Conservation (phyloP, 768 basidiomycete genomes). For the Dentipellis sp. region DNA sequence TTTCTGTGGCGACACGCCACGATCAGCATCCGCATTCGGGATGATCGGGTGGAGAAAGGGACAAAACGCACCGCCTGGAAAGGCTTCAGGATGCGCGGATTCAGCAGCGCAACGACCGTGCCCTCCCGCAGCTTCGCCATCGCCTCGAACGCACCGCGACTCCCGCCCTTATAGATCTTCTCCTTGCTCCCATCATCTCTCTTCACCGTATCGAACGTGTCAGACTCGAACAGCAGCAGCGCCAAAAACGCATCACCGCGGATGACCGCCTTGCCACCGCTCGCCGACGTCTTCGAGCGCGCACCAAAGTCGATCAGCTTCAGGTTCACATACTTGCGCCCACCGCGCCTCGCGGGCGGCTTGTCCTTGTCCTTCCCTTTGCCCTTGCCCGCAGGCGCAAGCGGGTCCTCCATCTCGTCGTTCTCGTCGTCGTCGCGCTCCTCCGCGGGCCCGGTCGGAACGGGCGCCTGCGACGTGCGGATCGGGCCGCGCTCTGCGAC, state of each 20-base stretch:
- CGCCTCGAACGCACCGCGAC: constrained; percentile 85
- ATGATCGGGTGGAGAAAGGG: background rate
- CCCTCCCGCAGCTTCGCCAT: constrained; percentile 83
- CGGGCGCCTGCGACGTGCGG: constrained; percentile 61
- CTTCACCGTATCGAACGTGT: constrained; percentile 50
- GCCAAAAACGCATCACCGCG: constrained; percentile 80
- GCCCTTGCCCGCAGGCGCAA: background rate
- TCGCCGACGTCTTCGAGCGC: constrained; percentile 40
- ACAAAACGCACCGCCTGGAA: constrained; percentile 47
- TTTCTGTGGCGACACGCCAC: constrained; percentile 23
- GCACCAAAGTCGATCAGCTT: constrained; percentile 79
- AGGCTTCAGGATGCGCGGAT: constrained; percentile 81
- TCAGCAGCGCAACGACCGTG: constrained; percentile 83
- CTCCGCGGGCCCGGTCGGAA: constrained; percentile 34
- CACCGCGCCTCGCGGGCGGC: constrained; percentile 33
- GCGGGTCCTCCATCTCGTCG: background rate
- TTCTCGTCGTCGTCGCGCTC: constrained; percentile 27
- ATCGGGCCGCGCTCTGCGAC: constrained; percentile 85
- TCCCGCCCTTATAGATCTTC: constrained; percentile 80
- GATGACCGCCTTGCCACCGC: constrained; percentile 46
- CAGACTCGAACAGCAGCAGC: constrained; percentile 83
- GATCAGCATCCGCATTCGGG: background rate
- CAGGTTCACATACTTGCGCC: constrained; percentile 81
- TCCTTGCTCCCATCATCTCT: constrained; percentile 41
- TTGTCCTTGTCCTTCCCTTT: constrained; percentile 13